These are phyloP conservation scores for Periconia sp. DNA, from an alignment of 2,329 filamentous ascomycete genomes.

Conservation along the genomic window DNA sequence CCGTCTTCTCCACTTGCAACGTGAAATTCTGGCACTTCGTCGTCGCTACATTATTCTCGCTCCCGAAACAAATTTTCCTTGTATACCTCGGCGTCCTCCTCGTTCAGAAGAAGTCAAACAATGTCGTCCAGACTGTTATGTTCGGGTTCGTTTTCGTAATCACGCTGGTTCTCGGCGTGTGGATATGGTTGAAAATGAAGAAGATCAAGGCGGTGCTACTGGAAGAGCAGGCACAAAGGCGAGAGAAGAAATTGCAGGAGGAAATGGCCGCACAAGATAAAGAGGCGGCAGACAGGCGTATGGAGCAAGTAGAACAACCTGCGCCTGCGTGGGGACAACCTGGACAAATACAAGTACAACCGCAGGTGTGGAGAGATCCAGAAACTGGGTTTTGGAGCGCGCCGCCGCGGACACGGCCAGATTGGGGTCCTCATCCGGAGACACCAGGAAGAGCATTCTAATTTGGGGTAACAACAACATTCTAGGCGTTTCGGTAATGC, in stretches of 20 bases:
- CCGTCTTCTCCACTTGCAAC: conserved; percentile 44
- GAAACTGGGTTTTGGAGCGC: too few species aligned
- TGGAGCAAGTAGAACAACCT: too few species aligned
- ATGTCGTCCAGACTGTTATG: conserved; percentile 34
- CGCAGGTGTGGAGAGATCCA: too few species aligned
- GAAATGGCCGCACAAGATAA: conserved; percentile 10
- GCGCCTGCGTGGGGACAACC: too few species aligned
- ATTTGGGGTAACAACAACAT: too few species aligned
- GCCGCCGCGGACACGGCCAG: too few species aligned
- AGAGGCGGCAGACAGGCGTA: conserved; percentile 6
- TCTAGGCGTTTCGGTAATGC: too few species aligned
- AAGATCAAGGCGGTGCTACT: conserved; percentile 38
- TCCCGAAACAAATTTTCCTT: conserved; percentile 45
- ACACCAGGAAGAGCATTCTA: too few species aligned
- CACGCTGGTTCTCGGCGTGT: conserved; percentile 36
- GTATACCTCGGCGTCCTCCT: conserved; percentile 43
- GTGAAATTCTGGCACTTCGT: conserved; percentile 45
- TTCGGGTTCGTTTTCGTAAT: conserved; percentile 37
- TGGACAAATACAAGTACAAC: too few species aligned
- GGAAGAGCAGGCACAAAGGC: conserved; percentile 39
- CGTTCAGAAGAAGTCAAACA: conserved; percentile 32
- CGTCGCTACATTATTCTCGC: conserved; percentile 39
- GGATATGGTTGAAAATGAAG: conserved; percentile 43
- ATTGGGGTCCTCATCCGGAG: too few species aligned
- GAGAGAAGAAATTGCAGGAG: conserved; percentile 17